A percentile compares a stretch with the other conserved stretches of the same genome.
These are phyloP conservation scores for Filobasidium wieringae DNA, from an alignment of 768 basidiomycete genomes.

Conservation along the genomic window DNA sequence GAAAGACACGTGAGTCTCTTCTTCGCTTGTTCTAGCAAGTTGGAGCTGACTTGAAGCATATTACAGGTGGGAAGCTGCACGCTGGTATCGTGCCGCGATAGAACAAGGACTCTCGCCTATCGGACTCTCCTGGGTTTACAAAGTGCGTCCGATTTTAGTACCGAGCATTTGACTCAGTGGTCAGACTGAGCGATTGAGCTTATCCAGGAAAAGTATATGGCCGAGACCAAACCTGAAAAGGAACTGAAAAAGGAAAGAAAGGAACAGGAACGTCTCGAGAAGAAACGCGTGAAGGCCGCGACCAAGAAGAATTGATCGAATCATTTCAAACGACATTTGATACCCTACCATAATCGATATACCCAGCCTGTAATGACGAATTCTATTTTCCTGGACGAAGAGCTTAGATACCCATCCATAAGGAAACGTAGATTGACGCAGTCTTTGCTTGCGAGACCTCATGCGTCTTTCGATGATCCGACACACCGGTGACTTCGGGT, in stretches of 20 bases:
- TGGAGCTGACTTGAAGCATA: neutral
- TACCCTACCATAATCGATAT: too few relatives aligned
- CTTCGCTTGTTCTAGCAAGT: neutral
- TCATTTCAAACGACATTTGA: neutral
- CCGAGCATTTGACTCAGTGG: neutral
- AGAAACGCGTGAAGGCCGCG: too few relatives aligned
- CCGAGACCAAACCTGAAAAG: neutral
- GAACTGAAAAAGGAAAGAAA: neutral
- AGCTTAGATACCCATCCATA: too few relatives aligned
- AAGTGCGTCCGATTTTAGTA: slow-evolving; percentile 20
- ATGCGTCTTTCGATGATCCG: too few relatives aligned
- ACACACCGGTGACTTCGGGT: too few relatives aligned
- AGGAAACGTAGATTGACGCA: too few relatives aligned
- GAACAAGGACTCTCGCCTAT: slow-evolving; percentile 10
- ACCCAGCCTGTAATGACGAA: too few relatives aligned
- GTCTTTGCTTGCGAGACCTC: too few relatives aligned
- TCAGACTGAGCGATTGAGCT: neutral
- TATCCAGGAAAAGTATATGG: slow-evolving; percentile 12
- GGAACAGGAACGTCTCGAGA: too few relatives aligned
- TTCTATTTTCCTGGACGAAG: too few relatives aligned
- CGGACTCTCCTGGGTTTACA: slow-evolving; percentile 37
- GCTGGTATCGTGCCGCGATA: slow-evolving; percentile 37
- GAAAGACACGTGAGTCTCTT: slow-evolving; percentile 32
- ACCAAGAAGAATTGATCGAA: too few relatives aligned
- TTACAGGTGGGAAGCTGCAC: slow-evolving; percentile 31